phyloP scores from a whole-genome alignment of 2,329 filamentous ascomycete genomes.

The Daldinia eschscholtzii region DNA sequence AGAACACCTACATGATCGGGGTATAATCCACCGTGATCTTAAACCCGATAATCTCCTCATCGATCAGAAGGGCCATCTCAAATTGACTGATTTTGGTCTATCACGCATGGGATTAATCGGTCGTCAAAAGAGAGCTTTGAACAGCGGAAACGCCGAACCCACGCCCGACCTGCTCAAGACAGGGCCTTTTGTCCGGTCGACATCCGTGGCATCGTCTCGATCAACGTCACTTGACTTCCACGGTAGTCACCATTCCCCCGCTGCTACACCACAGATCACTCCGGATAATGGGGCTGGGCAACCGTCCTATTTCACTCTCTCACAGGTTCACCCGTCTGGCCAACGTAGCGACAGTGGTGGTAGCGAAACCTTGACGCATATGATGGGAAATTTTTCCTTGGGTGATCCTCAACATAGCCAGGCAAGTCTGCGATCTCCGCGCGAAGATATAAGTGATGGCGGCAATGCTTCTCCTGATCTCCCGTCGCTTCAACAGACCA shows the following conservation, averaged over 20 bases:
- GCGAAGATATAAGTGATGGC: slow-evolving; percentile 80
- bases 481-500: slow-evolving; percentile 70
- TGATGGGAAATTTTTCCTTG: slow-evolving; percentile 84
- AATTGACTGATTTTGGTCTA: slow-evolving; percentile 96
- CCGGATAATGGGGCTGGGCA: slow-evolving; percentile 82
- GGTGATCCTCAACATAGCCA: slow-evolving; percentile 68
- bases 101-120: slow-evolving; percentile 98
- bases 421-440: slow-evolving; percentile 68
- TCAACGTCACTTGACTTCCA: slow-evolving; percentile 95
- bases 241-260: slow-evolving; percentile 77
- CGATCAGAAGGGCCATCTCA: slow-evolving; percentile 95
- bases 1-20: slow-evolving; percentile 91
- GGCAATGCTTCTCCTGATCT: slow-evolving; percentile 81
- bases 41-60: slow-evolving; percentile 98
- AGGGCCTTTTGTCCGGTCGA: slow-evolving; percentile 87
- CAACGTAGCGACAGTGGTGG: slow-evolving; percentile 93
- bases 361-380: slow-evolving; percentile 84
- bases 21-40: slow-evolving; percentile 95
- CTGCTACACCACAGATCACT: slow-evolving; percentile 86
- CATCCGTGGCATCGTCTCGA: slow-evolving; percentile 88
- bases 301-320: slow-evolving; percentile 91
- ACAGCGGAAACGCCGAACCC: slow-evolving; percentile 80
- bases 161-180: slow-evolving; percentile 93
- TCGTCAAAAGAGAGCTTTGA: slow-evolving; percentile 92
- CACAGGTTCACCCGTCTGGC: slow-evolving; percentile 73